Evolutionary conservation across 306 rosid genomes (phyloP).

Genomic region (Gynostemma pentaphyllum): DNA sequence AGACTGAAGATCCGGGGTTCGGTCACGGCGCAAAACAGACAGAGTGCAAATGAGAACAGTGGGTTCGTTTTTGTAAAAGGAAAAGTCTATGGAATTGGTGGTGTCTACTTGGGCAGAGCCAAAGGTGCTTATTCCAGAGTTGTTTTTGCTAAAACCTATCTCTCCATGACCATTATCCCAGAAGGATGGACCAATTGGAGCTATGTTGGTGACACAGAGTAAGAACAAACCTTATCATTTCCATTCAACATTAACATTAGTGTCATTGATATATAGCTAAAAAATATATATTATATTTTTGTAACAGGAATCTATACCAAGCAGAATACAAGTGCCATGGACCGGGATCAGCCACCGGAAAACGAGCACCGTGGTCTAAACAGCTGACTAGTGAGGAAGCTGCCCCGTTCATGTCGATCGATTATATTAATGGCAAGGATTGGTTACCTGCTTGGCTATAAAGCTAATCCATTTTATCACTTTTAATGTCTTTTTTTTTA

Average conservation of each 20-base stretch:
- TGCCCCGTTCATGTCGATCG: slow-evolving; percentile 27
- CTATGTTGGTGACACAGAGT: slow-evolving; percentile 45
- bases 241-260: neutral
- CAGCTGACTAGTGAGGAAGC: slow-evolving; percentile 38
- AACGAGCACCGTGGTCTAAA: slow-evolving; percentile 48
- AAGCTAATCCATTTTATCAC: slow-evolving; percentile 2
- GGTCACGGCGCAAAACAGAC: slow-evolving; percentile 49
- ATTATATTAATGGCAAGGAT: slow-evolving; percentile 47
- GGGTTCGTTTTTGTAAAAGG: slow-evolving; percentile 53
- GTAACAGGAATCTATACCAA: slow-evolving; percentile 45
- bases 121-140: slow-evolving; percentile 64
- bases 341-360: slow-evolving; percentile 31
- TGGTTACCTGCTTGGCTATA: slow-evolving; percentile 67
- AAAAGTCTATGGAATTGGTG: slow-evolving; percentile 64
- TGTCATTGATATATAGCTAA: no score
- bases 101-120: slow-evolving; percentile 65
- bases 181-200: slow-evolving; percentile 82
- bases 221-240: slow-evolving; percentile 11
- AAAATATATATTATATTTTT: neutral
- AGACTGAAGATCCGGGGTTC: slow-evolving; percentile 50
- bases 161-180: slow-evolving; percentile 42
- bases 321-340: slow-evolving; percentile 56
- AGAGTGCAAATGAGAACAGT: slow-evolving; percentile 30
- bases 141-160: slow-evolving; percentile 38
- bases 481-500: neutral